Conservation (phyloP, 2,329 filamentous ascomycete species). For the Nakataea oryzae region DNA sequence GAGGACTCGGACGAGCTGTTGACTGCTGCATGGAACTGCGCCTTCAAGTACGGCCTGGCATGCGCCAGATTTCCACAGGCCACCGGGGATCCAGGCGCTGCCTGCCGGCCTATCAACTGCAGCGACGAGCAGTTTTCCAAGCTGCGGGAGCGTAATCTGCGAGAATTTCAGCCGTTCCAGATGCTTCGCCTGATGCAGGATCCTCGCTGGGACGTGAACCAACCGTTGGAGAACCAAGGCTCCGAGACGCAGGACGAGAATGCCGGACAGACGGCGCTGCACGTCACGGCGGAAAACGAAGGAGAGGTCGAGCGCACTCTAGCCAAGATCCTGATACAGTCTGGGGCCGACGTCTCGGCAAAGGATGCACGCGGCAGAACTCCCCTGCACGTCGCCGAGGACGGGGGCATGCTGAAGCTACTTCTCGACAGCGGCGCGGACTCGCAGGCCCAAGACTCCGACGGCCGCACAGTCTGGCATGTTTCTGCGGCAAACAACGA, state of each 20-base stretch:
- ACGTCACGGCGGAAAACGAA: not conserved
- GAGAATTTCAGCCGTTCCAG: not conserved
- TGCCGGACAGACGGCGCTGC: not conserved
- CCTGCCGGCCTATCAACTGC: not conserved
- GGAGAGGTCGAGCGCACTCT: not conserved
- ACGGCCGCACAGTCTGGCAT: constrained; percentile 1
- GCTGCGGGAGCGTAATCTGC: not conserved
- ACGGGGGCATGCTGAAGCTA: not conserved
- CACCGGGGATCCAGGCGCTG: not conserved
- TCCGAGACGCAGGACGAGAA: not conserved
- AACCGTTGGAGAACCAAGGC: not conserved
- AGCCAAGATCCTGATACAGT: not conserved
- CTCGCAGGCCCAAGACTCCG: not conserved
- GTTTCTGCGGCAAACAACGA: not conserved
- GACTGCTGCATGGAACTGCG: not conserved
- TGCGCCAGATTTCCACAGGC: not conserved
- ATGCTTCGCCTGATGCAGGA: constrained; percentile 1
- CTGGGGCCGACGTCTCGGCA: not conserved
- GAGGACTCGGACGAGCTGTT: not conserved
- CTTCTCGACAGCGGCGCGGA: not conserved
- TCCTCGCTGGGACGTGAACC: not conserved
- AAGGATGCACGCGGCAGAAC: not conserved
- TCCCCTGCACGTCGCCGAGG: not conserved
- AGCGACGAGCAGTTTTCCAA: not conserved
- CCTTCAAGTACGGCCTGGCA: not conserved